phyloP scores from a whole-genome alignment of 495 filamentous ascomycete genomes.

The Aspergillus heteromorphus region DNA sequence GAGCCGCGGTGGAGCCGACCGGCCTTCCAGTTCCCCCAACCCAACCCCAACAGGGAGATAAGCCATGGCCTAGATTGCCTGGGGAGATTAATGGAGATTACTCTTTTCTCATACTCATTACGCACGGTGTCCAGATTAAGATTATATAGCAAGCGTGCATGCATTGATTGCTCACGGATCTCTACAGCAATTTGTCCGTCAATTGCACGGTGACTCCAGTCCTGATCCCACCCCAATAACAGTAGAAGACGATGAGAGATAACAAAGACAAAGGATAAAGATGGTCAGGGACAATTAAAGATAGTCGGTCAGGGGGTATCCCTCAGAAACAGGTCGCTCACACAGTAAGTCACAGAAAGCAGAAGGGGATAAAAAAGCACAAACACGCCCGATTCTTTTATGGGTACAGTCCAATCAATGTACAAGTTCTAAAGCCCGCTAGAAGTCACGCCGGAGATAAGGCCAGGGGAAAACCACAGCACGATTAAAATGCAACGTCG shows the following conservation, averaged over 20 bases:
- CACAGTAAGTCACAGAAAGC: constrained; percentile 2
- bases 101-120: not conserved
- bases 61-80: not conserved
- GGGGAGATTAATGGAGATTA: too few relatives aligned
- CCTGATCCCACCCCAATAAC: constrained; percentile 3
- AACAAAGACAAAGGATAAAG: constrained; percentile 11
- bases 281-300: not conserved
- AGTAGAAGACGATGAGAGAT: constrained; percentile 9
- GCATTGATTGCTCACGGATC: not conserved
- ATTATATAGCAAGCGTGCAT: too few relatives aligned
- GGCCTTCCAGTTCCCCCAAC: not conserved
- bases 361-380: not conserved
- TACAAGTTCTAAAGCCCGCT: constrained; percentile 12
- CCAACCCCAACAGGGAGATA: too few relatives aligned
- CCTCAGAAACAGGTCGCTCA: constrained; percentile 9
- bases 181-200: not conserved
- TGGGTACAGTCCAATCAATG: constrained; percentile 12
- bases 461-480: constrained; percentile 13
- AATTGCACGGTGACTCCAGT: not conserved
- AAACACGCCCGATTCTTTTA: constrained; percentile 16
- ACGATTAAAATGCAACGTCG: constrained; percentile 21
- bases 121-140: not conserved
- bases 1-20: constrained; percentile 16
- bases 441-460: constrained; percentile 6
- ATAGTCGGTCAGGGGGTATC: constrained; percentile 19